Conservation (phyloP, 306 rosid species). For the Citrullus mucosospermus region DNA sequence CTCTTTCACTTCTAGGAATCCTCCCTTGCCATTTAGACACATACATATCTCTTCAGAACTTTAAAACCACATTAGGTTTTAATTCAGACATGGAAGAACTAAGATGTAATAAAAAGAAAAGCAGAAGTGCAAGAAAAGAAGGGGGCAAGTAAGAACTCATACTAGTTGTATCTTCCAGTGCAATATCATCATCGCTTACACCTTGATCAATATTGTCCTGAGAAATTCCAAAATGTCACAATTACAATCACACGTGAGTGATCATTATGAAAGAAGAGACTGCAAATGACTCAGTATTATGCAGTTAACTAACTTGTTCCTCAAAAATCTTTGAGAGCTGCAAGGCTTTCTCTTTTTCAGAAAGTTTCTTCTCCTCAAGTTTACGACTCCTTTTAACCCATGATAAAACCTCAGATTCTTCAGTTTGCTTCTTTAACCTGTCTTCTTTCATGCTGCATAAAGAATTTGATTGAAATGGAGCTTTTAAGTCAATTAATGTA, state of each 20-base stretch:
- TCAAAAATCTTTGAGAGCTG: constrained; percentile 77
- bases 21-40: not conserved
- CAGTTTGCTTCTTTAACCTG: constrained; percentile 57
- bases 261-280: not conserved
- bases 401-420: constrained; percentile 55
- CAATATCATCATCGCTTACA: constrained; percentile 72
- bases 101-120: not conserved
- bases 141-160: constrained; percentile 11
- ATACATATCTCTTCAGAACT: not conserved
- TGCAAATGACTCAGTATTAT: not conserved
- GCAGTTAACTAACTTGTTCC: constrained; percentile 59
- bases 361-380: constrained; percentile 40
- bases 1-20: not conserved
- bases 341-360: constrained; percentile 55
- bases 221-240: constrained; percentile 12
- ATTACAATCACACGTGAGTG: not conserved
- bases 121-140: not conserved
- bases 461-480: constrained; percentile 2
- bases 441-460: constrained; percentile 62
- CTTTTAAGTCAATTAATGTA: not conserved
- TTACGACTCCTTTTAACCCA: constrained; percentile 88
- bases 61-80: not conserved
- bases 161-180: constrained; percentile 31
- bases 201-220: constrained; percentile 75
- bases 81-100: not conserved